Evolutionary conservation across 495 filamentous ascomycete genomes (phyloP).

Genomic region (Aspergillus incahuasiensis): DNA sequence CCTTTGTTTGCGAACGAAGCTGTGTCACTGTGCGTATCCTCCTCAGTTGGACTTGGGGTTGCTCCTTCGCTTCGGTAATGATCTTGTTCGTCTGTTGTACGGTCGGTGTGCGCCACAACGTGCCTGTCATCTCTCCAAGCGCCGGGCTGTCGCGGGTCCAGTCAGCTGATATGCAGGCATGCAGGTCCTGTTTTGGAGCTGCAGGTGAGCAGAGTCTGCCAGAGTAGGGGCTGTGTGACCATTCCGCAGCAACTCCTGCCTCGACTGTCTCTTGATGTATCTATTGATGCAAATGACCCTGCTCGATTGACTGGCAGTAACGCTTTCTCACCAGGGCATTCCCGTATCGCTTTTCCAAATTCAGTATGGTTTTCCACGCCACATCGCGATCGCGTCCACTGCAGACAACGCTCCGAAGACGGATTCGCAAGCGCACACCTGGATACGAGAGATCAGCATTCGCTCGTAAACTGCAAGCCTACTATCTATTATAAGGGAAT

Average conservation of each 20-base stretch:
- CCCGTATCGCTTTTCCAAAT: too few relatives aligned
- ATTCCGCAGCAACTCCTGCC: too few relatives aligned
- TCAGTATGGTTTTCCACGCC: too few relatives aligned
- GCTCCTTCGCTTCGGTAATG: neutral
- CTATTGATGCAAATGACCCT: too few relatives aligned
- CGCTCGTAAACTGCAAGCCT: neutral
- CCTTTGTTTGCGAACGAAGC: neutral
- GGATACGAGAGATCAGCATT: neutral
- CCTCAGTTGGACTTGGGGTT: neutral
- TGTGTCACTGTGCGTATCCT: neutral
- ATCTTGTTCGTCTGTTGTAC: neutral
- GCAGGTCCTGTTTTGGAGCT: neutral
- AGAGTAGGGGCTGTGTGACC: too few relatives aligned
- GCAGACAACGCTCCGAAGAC: too few relatives aligned
- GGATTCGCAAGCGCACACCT: too few relatives aligned
- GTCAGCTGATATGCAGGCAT: neutral
- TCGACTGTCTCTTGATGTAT: too few relatives aligned
- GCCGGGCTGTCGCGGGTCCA: neutral
- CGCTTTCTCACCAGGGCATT: too few relatives aligned
- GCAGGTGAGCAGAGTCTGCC: neutral
- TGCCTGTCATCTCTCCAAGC: neutral
- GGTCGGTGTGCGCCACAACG: neutral
- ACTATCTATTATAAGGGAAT: too few relatives aligned
- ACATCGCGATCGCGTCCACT: too few relatives aligned
- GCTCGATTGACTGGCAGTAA: too few relatives aligned